Base-by-base conservation (phyloP, 345 rosid genomes). In the Iberis pinnata region DNA sequence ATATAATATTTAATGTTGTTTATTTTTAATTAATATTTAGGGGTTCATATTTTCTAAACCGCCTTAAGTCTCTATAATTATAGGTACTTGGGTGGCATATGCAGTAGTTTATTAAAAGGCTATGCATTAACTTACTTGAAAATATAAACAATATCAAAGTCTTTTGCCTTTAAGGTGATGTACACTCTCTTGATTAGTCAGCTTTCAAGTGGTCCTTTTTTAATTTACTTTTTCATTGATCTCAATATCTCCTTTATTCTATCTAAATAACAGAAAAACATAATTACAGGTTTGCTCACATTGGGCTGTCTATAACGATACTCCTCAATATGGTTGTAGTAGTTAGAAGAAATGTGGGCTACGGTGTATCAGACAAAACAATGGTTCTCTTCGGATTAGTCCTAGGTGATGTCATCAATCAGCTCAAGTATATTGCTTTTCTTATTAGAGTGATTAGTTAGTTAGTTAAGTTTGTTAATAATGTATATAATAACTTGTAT, bases 381-480 rank as follows among this genome's bases (percentile, higher is more conserved):
- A 77, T 88, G 90, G 97, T 92, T 67, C 75, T 88, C 10, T 75
- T 58, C 15, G 98, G 98, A 69, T 92, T 95, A 53, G 98, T 97
- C 59, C 79, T 85, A 36, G 71, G 74, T 43, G 98, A 92, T 72
- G 97, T 90, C 35, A 47, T 92, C 70, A 88, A 88, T 76, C 98
- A 92, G 76, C 80, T 92, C 80, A 92, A 92, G 95, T 85, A 78
- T 6, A 77, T 43, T 9, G 77, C 25, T 46, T 4, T 8, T n/a
- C n/a, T n/a, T n/a, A n/a, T n/a, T n/a, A n/a, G n/a, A n/a, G n/a
- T n/a, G n/a, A n/a, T n/a, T n/a, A n/a, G n/a, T n/a, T n/a, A n/a
- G n/a, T n/a, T n/a, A n/a, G n/a, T n/a, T n/a, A n/a, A n/a, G n/a
- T n/a, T n/a, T n/a, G n/a, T n/a, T n/a, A n/a, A n/a, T n/a, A n/a